phyloP scores from a whole-genome alignment of 2,329 filamentous ascomycete species.

The Cladosporium sp. region DNA sequence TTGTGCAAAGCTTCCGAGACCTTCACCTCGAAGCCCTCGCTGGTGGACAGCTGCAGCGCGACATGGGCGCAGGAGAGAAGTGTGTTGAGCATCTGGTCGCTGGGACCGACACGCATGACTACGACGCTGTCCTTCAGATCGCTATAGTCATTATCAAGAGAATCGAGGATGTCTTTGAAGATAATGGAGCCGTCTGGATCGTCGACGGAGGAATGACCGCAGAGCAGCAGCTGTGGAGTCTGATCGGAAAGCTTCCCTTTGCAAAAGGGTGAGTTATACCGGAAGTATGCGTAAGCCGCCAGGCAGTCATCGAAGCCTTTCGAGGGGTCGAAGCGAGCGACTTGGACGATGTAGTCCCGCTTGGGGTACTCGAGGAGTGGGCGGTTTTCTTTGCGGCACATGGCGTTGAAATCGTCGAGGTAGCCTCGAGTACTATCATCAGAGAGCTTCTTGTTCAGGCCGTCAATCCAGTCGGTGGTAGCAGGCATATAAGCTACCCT shows the following conservation, averaged over 20 bases:
- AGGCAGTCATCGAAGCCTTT: too few species aligned
- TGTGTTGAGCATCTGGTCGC: constrained; percentile 78
- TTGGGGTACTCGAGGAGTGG: too few species aligned
- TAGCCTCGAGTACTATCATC: too few species aligned
- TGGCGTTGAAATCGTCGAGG: too few species aligned
- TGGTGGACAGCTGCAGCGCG: constrained; percentile 75
- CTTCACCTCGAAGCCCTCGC: constrained; percentile 85
- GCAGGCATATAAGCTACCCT: too few species aligned
- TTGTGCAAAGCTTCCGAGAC: constrained; percentile 83
- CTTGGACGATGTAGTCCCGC: too few species aligned
- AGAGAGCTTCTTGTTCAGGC: too few species aligned
- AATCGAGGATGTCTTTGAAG: constrained; percentile 70
- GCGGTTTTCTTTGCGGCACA: too few species aligned
- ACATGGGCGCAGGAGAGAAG: constrained; percentile 72
- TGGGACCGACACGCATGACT: constrained; percentile 74
- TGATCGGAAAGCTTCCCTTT: constrained; percentile 41
- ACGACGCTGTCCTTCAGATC: constrained; percentile 65
- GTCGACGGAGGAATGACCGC: constrained; percentile 78
- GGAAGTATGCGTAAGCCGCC: too few species aligned
- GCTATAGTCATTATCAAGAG: constrained; percentile 64
- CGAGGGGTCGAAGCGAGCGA: too few species aligned
- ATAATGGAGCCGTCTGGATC: constrained; percentile 75
- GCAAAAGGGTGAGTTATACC: too few species aligned
- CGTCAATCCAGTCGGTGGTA: too few species aligned
- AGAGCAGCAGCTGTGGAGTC: constrained; percentile 72